Percentiles rank a stretch among this genome's conserved stretches.
These are phyloP conservation scores for Cytospora piceae DNA, from an alignment of 2,329 filamentous ascomycete species.

Conservation along the genomic window DNA sequence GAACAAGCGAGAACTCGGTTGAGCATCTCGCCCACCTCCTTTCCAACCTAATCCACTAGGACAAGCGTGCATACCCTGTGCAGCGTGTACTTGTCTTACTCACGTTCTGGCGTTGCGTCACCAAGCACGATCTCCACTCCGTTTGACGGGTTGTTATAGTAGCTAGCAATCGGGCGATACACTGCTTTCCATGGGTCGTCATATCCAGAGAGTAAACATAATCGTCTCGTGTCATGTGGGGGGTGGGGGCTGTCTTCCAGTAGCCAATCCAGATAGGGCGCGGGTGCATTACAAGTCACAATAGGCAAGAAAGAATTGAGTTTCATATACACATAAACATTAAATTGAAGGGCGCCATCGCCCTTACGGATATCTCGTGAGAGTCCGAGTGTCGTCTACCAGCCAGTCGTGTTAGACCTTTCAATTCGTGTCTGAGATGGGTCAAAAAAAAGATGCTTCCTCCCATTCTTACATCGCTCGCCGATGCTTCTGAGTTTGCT, in stretches of 20 bases:
- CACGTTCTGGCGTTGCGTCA: background rate
- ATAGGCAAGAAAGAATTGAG: background rate
- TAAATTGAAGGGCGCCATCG: background rate
- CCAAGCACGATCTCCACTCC: background rate
- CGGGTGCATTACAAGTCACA: background rate
- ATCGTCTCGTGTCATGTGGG: no score
- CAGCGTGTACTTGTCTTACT: background rate
- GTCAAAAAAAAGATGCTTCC: background rate
- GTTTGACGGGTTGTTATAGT: background rate
- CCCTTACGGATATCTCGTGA: background rate
- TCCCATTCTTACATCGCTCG: background rate
- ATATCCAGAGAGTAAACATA: background rate
- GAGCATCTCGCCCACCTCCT: background rate
- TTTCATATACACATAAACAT: constrained; percentile 1
- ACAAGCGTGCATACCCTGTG: background rate
- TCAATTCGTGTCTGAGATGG: background rate
- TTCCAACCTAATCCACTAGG: background rate
- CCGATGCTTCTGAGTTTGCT: constrained; percentile 4
- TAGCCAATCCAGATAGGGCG: background rate
- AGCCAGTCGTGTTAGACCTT: constrained; percentile 9
- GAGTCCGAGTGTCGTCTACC: constrained; percentile 4
- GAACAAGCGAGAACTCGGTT: background rate
- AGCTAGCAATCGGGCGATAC: background rate
- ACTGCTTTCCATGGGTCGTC: background rate
- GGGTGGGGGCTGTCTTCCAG: background rate